Evolutionary conservation across 176 grass and related monocot genomes (phyloP).

Genomic region (Paspalum vaginatum): DNA sequence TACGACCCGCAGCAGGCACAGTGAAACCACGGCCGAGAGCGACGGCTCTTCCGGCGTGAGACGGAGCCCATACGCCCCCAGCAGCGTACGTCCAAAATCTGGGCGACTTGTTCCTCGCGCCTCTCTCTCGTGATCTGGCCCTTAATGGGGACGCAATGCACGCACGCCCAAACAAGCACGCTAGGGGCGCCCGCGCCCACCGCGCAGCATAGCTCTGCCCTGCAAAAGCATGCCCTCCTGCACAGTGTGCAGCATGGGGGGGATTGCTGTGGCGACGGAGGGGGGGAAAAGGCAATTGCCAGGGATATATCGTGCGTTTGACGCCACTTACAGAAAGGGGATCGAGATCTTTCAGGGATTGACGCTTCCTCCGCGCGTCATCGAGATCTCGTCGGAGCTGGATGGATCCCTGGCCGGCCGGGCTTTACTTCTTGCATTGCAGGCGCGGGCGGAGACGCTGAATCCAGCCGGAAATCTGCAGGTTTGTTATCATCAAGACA

Average conservation of each 20-base stretch:
- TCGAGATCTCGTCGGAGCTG: slow-evolving; percentile 38
- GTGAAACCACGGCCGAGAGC: slow-evolving; percentile 37
- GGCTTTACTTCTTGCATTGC: too few relatives aligned
- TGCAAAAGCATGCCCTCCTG: background rate
- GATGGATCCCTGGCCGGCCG: too few relatives aligned
- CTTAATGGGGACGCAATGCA: slow-evolving; percentile 39
- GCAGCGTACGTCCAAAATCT: slow-evolving; percentile 51
- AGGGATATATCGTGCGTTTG: slow-evolving; percentile 30
- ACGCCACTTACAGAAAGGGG: slow-evolving; percentile 30
- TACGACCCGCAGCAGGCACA: slow-evolving; percentile 15
- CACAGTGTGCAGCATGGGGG: too few relatives aligned
- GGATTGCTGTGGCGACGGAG: background rate
- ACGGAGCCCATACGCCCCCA: slow-evolving; percentile 53
- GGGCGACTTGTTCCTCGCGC: slow-evolving; percentile 57
- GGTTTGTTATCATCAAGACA: slow-evolving; percentile 24
- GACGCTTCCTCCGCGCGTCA: slow-evolving; percentile 31
- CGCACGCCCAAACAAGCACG: slow-evolving; percentile 61
- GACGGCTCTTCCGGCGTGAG: slow-evolving; percentile 35
- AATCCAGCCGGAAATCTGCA: slow-evolving; percentile 31
- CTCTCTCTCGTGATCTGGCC: slow-evolving; percentile 61
- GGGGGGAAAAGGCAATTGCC: background rate
- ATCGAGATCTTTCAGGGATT: slow-evolving; percentile 38
- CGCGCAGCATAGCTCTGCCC: slow-evolving; percentile 8
- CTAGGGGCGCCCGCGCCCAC: slow-evolving; percentile 45
- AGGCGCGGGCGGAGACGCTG: background rate